Conservation (phyloP, 1,139 yeast species). For the Yamadazyma pseudoaaseri region DNA sequence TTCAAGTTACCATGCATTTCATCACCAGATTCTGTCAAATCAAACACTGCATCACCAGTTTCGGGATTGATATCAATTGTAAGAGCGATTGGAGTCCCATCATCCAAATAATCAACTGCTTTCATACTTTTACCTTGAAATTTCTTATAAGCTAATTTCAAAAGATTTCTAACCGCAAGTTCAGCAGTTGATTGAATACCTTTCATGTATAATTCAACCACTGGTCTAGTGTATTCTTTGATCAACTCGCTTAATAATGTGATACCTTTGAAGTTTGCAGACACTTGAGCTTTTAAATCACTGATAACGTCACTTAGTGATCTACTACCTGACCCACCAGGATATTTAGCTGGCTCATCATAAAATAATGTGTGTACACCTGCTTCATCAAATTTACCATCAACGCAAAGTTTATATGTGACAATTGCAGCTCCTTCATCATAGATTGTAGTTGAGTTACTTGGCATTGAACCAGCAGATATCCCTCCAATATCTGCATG, state of each 20-base stretch:
- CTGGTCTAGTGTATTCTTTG: slow-evolving; percentile 32
- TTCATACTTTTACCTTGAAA: slow-evolving; percentile 34
- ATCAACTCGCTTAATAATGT: slow-evolving; percentile 31
- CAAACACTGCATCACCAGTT: slow-evolving; percentile 40
- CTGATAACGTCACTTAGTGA: slow-evolving; percentile 45
- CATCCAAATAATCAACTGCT: slow-evolving; percentile 43
- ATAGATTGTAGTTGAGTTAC: slow-evolving; percentile 41
- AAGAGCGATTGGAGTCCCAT: slow-evolving; percentile 43
- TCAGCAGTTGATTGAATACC: slow-evolving; percentile 47
- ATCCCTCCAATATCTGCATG: slow-evolving; percentile 50
- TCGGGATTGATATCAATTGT: slow-evolving; percentile 32
- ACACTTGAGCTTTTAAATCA: slow-evolving; percentile 63
- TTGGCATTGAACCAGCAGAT: slow-evolving; percentile 49
- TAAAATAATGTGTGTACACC: slow-evolving; percentile 37
- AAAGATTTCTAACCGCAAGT: slow-evolving; percentile 36
- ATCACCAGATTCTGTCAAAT: slow-evolving; percentile 42
- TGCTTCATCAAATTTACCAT: slow-evolving; percentile 40
- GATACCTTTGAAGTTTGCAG: slow-evolving; percentile 64
- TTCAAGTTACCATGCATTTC: slow-evolving; percentile 46
- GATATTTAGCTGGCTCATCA: slow-evolving; percentile 45
- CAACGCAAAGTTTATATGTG: slow-evolving; percentile 35
- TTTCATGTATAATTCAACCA: slow-evolving; percentile 39
- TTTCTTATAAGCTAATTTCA: slow-evolving; percentile 33
- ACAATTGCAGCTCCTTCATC: slow-evolving; percentile 48
- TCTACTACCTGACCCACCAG: slow-evolving; percentile 48